Percentiles rank a stretch among this genome's conserved stretches.
Conservation (phyloP, 163 green algal genomes). For the Chloroidium sp. region DNA sequence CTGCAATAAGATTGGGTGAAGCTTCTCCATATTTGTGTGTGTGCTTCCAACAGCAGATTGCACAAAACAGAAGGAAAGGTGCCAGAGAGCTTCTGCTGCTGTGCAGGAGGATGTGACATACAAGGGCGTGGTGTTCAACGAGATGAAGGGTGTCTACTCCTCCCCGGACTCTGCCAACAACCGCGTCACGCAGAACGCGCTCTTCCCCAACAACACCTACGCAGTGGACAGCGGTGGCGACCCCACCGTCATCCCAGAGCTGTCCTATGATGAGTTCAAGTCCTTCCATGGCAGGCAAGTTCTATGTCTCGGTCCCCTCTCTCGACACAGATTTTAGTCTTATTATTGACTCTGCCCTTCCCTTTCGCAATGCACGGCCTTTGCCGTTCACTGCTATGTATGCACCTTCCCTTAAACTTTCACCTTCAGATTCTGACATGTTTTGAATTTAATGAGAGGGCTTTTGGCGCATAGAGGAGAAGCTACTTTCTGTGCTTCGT, state of each 20-base stretch:
- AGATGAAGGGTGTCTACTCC: conserved; percentile 99
- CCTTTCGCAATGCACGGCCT: neutral
- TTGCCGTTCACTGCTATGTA: neutral
- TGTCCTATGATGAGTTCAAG: conserved; percentile 93
- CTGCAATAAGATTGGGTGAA: too few species aligned
- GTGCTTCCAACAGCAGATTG: too few species aligned
- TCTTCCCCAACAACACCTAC: conserved; percentile 80
- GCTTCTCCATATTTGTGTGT: too few species aligned
- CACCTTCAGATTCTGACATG: neutral
- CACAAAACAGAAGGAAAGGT: too few species aligned
- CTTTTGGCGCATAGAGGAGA: too few species aligned
- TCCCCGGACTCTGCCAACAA: conserved; percentile 86
- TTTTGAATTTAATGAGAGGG: too few species aligned
- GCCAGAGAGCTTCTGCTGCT: conserved; percentile 1
- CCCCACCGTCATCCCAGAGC: conserved; percentile 82
- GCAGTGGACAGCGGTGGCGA: conserved; percentile 88
- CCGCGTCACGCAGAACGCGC: conserved; percentile 52
- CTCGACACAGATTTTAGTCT: too few species aligned
- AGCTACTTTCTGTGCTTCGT: neutral
- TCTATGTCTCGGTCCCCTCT: neutral
- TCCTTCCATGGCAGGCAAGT: neutral
- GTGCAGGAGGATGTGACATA: conserved; percentile 55
- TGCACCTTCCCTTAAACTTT: neutral
- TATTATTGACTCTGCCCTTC: too few species aligned
- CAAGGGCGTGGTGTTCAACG: conserved; percentile 99